Percentiles rank a stretch among this genome's conserved stretches.
Evolutionary conservation across 768 basidiomycete species (phyloP).

Genomic region (Termitomyces sp.): DNA sequence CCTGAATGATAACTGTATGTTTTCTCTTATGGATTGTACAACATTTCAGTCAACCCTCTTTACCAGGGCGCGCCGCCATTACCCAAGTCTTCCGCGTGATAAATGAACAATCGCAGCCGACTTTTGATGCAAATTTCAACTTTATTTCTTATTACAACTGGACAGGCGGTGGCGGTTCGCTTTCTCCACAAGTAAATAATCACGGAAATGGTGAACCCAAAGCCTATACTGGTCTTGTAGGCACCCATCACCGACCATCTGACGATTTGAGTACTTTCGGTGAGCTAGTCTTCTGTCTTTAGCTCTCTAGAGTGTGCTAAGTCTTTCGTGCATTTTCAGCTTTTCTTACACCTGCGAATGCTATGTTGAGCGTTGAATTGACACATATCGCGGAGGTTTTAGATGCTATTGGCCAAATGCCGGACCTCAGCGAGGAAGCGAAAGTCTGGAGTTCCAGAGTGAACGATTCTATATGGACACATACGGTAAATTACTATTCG

Average conservation of each 20-base stretch:
- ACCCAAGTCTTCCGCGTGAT: slow-evolving; percentile 73
- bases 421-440: slow-evolving; percentile 50
- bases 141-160: slow-evolving; percentile 78
- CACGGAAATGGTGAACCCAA: slow-evolving; percentile 73
- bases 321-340: slow-evolving; percentile 31
- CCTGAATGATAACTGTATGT: slow-evolving; percentile 64
- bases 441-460: slow-evolving; percentile 55
- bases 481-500: slow-evolving; percentile 38
- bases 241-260: slow-evolving; percentile 73
- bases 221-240: slow-evolving; percentile 68
- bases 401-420: slow-evolving; percentile 40
- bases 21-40: background rate
- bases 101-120: slow-evolving; percentile 68
- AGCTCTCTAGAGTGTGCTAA: background rate
- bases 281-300: slow-evolving; percentile 19
- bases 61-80: slow-evolving; percentile 60
- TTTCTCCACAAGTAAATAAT: slow-evolving; percentile 62
- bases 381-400: slow-evolving; percentile 55
- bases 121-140: slow-evolving; percentile 68
- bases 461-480: slow-evolving; percentile 54
- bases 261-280: slow-evolving; percentile 71
- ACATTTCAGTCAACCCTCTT: slow-evolving; percentile 1
- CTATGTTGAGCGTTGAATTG: slow-evolving; percentile 77
- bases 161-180: slow-evolving; percentile 65
- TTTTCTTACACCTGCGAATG: slow-evolving; percentile 75